Base-by-base conservation (phyloP, 2,329 filamentous ascomycete species). In the Thelonectria blattea region DNA sequence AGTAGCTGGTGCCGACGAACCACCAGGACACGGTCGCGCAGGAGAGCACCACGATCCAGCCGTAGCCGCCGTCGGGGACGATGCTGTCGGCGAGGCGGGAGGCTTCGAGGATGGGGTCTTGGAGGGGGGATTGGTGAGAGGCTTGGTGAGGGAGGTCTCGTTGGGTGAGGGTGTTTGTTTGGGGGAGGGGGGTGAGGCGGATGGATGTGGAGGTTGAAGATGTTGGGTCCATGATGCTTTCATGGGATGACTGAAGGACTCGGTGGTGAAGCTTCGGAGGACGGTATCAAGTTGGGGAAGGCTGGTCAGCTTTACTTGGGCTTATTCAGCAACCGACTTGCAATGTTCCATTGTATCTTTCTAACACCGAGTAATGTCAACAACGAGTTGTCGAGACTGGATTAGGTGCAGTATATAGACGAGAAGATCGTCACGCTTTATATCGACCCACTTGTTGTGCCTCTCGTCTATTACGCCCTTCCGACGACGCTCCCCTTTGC, bases 1-100 rank as follows among this genome's bases (percentile, higher is more conserved):
- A 81, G 64, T 86, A 86, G 8, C 77, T 79, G 1, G 80, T 83
- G 27, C 85, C 86, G n/a, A 83, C 80, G 50, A 83, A 80, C 83
- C 83, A 86, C 75, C 83, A 73, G 0, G 68, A 52, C 0, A 73
- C 61, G 7, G 67, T 39, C 3, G 69, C 65, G 14, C 71, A 73
- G 24, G 64, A 67, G 1, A 51, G 27, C 2, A 73, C 62, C 0
- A 73, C 67, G 3, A 67, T 65, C 71, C 71, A 73, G 2, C 71
- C 71, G 24, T 68, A 65, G 2, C 71, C 71, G 3, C 71, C 71
- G n/a, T 73, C 71, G 0, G 71, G 71, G 1, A 69, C 68, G 0
- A 56, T 60, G 10, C 62, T 66, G 14, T 70, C 68, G 2, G 66
- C 67, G 22, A 67, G 57, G 1, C 67, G 58, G 0, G 67, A 69